Evolutionary conservation across 129 eudicot genomes (phyloP), one percentile per base, ranked within the genome.

Genomic region (Mikania micrantha): DNA sequence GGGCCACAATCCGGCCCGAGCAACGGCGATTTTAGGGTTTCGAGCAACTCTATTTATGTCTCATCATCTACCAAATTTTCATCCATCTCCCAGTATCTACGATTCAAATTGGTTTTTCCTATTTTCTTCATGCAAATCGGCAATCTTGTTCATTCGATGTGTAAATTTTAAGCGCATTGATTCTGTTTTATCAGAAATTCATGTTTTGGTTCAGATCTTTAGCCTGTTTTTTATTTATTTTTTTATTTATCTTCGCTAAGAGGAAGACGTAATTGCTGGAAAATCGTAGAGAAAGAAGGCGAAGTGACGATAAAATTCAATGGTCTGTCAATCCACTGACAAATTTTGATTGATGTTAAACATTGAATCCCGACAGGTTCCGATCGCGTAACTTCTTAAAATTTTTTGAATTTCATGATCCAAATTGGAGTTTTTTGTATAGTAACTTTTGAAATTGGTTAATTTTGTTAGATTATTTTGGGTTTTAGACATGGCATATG

Each of bases 261-360:
- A 74, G 66, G 78, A 74, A 52, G 35, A 27, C 12, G 9, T 39
- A 52, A 12, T 1, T 77, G 79, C 87, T n/a, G 3, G 0, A 3
- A 1, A 44, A 6, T 9, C 3, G 17, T 68, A 9, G 13, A 7
- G 13, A 2, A 8, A 0, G 1, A 19, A 61, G 15, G 85, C 90
- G 88, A 87, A 32, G 83, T 81, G 90, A 87, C 77, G 90, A 87
- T 79, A 79, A 39, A 82, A 84, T 80, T 85, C 85, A 83, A 67
- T 71, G 80, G 91, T 88, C 86, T 88, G 89, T 83, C 96, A 88
- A 88, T 88, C 88, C 96, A 70, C 96, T 85, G 96, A 88, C 70
- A 38, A 39, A 25, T 3, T 39, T 49, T 47, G 61, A 78, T 67
- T 88, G 87, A 83, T 83, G 85, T 85, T 48, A 80, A 79, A 80